Percentiles rank a stretch among this genome's conserved stretches.
phyloP scores from a whole-genome alignment of 352 stramenopile species.

The Pythium diclinum region DNA sequence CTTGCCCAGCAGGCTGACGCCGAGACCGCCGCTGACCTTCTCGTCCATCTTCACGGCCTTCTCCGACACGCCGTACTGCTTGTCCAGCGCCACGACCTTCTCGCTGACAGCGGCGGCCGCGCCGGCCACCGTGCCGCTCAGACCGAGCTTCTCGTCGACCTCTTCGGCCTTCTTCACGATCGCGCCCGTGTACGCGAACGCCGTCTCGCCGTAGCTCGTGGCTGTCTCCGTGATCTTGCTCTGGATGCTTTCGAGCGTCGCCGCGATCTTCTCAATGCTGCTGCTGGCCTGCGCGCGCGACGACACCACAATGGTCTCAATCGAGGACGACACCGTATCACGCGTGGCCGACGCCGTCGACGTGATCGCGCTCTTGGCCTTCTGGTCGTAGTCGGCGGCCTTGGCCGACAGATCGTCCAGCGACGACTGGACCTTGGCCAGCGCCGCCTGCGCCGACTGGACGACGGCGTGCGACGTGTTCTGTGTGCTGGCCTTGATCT shows the following conservation, averaged over 20 bases:
- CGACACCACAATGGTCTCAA: constrained; percentile 62
- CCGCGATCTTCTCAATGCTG: constrained; percentile 60
- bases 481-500: constrained; percentile 53
- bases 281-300: constrained; percentile 50
- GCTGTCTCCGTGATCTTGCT: constrained; percentile 30
- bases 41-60: constrained; percentile 63
- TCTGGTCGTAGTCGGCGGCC: constrained; percentile 59
- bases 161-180: constrained; percentile 58
- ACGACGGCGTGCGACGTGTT: constrained; percentile 46
- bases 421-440: constrained; percentile 47
- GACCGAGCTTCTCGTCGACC: constrained; percentile 55
- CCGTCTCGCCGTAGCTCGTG: constrained; percentile 35
- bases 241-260: constrained; percentile 51
- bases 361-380: constrained; percentile 29
- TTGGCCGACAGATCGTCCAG: constrained; percentile 34
- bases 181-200: constrained; percentile 43
- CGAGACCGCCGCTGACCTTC: constrained; percentile 71
- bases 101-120: constrained; percentile 48
- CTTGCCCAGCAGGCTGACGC: constrained; percentile 60
- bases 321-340: constrained; percentile 54
- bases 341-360: constrained; percentile 41
- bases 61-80: constrained; percentile 60
- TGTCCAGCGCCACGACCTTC: constrained; percentile 54
- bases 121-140: constrained; percentile 47
- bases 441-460: constrained; percentile 49